phyloP scores from a whole-genome alignment of 2,329 filamentous ascomycete genomes.

The Alternaria alternata region DNA sequence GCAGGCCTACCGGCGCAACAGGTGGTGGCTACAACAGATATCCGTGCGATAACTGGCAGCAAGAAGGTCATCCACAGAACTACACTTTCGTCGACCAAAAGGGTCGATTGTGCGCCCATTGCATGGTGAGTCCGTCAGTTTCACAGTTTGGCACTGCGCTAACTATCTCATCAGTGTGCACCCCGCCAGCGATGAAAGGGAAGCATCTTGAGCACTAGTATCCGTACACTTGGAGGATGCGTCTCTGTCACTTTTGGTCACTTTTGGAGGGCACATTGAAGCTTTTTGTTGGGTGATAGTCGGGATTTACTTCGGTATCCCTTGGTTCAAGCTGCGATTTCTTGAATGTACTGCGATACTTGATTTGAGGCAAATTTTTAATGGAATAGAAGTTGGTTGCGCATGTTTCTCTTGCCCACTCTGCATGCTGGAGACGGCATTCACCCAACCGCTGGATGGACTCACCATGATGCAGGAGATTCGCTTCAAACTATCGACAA shows the following conservation, averaged over 20 bases:
- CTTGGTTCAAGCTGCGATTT: background rate
- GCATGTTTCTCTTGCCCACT: background rate
- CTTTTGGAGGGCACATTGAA: background rate
- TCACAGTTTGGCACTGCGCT: slow-evolving; percentile 23
- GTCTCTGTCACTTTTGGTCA: background rate
- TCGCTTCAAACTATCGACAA: background rate
- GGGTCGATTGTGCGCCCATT: slow-evolving; percentile 32
- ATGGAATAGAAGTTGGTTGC: slow-evolving; percentile 13
- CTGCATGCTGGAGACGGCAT: background rate
- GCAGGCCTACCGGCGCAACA: slow-evolving; percentile 34
- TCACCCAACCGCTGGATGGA: background rate
- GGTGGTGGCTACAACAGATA: slow-evolving; percentile 33
- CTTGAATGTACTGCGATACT: background rate
- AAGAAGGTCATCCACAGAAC: slow-evolving; percentile 30
- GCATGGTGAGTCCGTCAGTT: slow-evolving; percentile 31
- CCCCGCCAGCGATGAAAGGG: slow-evolving; percentile 25
- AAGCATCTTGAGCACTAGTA: background rate
- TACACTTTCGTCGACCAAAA: slow-evolving; percentile 30
- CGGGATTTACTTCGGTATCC: background rate
- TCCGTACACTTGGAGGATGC: background rate
- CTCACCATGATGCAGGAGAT: background rate
- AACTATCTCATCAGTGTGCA: slow-evolving; percentile 32
- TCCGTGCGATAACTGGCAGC: slow-evolving; percentile 29
- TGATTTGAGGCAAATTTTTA: background rate
- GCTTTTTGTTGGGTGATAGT: background rate